Evolutionary conservation across 2,329 filamentous ascomycete species (phyloP), one percentile per base, ranked within the genome.

Genomic region (Colletotrichum gloeosporioides): DNA sequence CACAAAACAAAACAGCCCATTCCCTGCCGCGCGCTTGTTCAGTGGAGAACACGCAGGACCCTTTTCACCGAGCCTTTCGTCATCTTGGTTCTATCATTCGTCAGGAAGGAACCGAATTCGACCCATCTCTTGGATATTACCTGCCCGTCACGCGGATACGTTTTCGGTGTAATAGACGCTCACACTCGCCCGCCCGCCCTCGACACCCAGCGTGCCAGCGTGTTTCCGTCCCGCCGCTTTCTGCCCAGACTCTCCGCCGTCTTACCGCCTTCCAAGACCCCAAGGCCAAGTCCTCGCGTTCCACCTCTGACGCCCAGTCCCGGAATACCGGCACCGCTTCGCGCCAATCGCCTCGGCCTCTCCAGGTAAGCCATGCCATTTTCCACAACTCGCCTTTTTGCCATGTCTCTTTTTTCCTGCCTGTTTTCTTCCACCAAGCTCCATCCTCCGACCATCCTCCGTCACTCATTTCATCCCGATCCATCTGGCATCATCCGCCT

Each of bases 11-110:
- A 39, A 49, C 55, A 73, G 62, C 72, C 55, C 34, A 53, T 31
- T n/a, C 27, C 63, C 72, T 72, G 65, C 63, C 75, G 75, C 75
- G 68, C 75, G 75, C 72, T 77, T 77, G 75, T 76, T 77, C 73
- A 76, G 75, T 77, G 75, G 72, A 18, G 62, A 69, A 70, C 18
- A 22, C 34, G 4, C 55, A 6, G 39, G 8, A 68, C 69, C 73
- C 68, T n/a, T 70, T 53, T 62, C 49, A 31, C 22, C 55, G 44
- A 61, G 34, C 39, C 13, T 66, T 69, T 75, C 39, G 39, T 55
- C 73, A 67, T 31, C n/a, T 29, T 32, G 32, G 29, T 68, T n/a
- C 66, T 70, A 53, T 63, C 55, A 70, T 36, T 70, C 62, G 71
- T 18, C 55, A 34, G 13, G 3, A 61, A 25, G n/a, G 29, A 70